A percentile compares a stretch with the other conserved stretches of the same genome.
These are phyloP conservation scores for Saturnispora sekii DNA, from an alignment of 805 yeast species.

Conservation along the genomic window DNA sequence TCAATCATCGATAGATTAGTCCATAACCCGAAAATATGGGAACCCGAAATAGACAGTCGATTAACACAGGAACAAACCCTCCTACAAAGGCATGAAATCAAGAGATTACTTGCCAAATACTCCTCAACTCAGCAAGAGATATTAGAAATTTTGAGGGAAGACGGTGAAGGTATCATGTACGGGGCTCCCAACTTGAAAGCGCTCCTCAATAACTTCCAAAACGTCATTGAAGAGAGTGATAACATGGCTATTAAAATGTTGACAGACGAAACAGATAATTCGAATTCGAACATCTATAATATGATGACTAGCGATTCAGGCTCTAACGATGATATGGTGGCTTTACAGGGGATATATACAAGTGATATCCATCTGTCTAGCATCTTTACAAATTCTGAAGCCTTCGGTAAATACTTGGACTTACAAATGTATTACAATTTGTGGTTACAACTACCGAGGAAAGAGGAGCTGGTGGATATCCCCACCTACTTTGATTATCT, in stretches of 20 bases:
- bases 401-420: conserved; percentile 56
- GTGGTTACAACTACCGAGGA: conserved; percentile 40
- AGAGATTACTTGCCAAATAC: conserved; percentile 39
- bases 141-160: conserved; percentile 12
- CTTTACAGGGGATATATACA: conserved; percentile 21
- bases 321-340: neutral
- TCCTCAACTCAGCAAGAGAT: conserved; percentile 22
- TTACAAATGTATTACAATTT: conserved; percentile 39
- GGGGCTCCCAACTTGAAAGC: neutral
- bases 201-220: neutral
- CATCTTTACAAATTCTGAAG: conserved; percentile 51
- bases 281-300: neutral
- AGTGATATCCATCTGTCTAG: conserved; percentile 37
- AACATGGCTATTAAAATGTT: conserved; percentile 4
- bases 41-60: conserved; percentile 20
- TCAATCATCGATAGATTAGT: conserved; percentile 55
- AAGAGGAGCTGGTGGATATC: conserved; percentile 2
- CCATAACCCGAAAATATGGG: conserved; percentile 49
- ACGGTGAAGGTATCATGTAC: neutral
- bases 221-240: conserved; percentile 2
- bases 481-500: conserved; percentile 18
- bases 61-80: conserved; percentile 42
- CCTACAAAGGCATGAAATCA: conserved; percentile 61
- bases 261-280: neutral
- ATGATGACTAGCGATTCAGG: neutral